These are phyloP conservation scores for Russula brevipes DNA, from an alignment of 768 basidiomycete genomes.

Conservation along the genomic window DNA sequence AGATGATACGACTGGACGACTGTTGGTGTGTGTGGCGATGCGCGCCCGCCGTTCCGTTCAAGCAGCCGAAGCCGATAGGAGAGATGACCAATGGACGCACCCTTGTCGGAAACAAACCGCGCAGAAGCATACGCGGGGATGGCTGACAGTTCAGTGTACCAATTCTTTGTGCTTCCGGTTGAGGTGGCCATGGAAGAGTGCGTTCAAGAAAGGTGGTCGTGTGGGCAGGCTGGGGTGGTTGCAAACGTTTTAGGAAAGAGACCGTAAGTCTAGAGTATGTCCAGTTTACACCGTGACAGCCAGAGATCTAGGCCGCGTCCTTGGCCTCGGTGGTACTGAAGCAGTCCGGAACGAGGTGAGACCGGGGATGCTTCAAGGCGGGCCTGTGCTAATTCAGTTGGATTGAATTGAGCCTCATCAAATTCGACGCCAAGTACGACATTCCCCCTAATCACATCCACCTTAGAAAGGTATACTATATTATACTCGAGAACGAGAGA, in stretches of 20 bases:
- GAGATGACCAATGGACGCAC: slow-evolving; percentile 4
- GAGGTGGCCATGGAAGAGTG: slow-evolving; percentile 8
- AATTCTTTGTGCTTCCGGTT: slow-evolving; percentile 6
- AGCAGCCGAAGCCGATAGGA: background rate
- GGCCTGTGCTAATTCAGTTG: background rate
- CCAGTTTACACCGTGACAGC: background rate
- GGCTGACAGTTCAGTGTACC: slow-evolving; percentile 21
- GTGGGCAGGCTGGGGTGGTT: background rate
- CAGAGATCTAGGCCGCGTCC: slow-evolving; percentile 3
- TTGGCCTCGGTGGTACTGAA: background rate
- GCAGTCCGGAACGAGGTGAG: background rate
- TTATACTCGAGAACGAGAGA: too few species aligned
- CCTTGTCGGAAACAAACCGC: slow-evolving; percentile 20
- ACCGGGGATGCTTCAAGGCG: background rate
- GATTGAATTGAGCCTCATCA: background rate
- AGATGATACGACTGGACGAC: slow-evolving; percentile 21
- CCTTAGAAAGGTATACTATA: too few species aligned
- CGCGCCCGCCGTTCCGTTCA: background rate
- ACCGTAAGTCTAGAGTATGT: background rate
- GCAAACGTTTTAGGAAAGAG: background rate
- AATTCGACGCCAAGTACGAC: background rate
- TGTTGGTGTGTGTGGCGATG: background rate
- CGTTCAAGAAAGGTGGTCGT: slow-evolving; percentile 6
- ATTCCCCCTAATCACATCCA: background rate
- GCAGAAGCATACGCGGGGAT: slow-evolving; percentile 19